Evolutionary conservation across 2,329 filamentous ascomycete genomes (phyloP).

Genomic region (Pseudopyricularia javanii): DNA sequence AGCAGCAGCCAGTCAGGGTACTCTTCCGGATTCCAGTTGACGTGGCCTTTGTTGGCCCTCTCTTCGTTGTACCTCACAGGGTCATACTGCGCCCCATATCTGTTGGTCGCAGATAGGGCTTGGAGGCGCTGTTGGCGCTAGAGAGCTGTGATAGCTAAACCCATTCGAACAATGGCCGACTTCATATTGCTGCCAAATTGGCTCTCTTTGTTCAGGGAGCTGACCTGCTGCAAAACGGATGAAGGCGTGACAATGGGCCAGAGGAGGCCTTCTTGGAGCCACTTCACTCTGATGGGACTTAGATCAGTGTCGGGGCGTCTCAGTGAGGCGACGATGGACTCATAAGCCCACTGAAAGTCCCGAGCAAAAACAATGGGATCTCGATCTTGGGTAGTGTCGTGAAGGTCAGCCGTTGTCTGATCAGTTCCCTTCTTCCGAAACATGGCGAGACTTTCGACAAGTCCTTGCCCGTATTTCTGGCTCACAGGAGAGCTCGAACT

Average conservation of each 20-base stretch:
- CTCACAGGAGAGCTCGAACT: not conserved
- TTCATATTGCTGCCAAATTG: conserved; percentile 22
- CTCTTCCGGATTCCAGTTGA: conserved; percentile 40
- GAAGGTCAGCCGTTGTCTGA: not conserved
- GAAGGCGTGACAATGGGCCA: conserved; percentile 31
- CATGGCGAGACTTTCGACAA: conserved; percentile 6
- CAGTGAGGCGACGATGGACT: not conserved
- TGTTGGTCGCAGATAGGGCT: not conserved
- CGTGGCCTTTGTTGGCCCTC: conserved; percentile 32
- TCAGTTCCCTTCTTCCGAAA: not conserved
- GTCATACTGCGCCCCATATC: conserved; percentile 14
- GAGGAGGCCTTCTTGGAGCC: conserved; percentile 27
- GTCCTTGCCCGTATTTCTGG: not conserved
- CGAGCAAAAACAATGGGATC: not conserved
- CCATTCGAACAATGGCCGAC: conserved; percentile 27
- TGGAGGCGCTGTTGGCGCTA: conserved; percentile 32
- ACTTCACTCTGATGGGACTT: conserved; percentile 10
- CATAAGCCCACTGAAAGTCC: not conserved
- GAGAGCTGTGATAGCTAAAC: conserved; percentile 24
- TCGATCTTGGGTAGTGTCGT: not conserved
- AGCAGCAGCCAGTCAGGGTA: conserved; percentile 53
- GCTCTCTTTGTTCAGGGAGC: conserved; percentile 14
- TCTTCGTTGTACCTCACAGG: conserved; percentile 26
- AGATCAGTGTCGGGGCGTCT: not conserved
- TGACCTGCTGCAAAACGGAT: conserved; percentile 33